A percentile compares a stretch with the other conserved stretches of the same genome.
These are phyloP conservation scores for Fusarium chuoi DNA, from an alignment of 2,329 filamentous ascomycete species.

Conservation along the genomic window DNA sequence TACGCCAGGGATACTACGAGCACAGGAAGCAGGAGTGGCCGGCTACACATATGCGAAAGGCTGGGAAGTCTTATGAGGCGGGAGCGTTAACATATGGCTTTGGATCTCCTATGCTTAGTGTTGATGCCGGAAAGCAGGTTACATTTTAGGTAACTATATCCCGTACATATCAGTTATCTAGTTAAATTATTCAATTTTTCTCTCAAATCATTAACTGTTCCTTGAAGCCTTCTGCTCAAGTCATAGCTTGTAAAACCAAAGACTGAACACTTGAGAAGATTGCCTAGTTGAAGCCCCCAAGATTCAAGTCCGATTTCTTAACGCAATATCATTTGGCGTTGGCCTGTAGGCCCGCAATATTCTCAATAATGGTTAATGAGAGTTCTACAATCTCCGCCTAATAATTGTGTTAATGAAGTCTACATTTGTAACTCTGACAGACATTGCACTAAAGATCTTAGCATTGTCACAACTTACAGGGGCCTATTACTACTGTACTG, in stretches of 20 bases:
- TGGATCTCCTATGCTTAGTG: not conserved
- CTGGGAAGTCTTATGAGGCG: not conserved
- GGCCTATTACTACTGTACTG: not conserved
- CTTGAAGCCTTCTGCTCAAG: fast-evolving
- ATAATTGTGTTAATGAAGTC: not conserved
- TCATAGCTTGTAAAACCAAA: not conserved
- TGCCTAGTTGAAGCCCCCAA: fast-evolving
- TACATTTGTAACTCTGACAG: no score
- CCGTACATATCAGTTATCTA: not conserved
- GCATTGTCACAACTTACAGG: not conserved
- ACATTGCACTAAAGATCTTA: not conserved
- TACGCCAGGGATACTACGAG: not conserved
- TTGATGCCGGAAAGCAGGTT: not conserved
- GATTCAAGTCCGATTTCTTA: fast-evolving
- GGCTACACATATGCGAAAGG: not conserved
- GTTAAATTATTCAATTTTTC: no score
- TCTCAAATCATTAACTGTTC: fast-evolving
- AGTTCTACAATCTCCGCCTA: fast-evolving
- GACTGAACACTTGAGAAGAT: not conserved
- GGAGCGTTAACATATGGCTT: not conserved
- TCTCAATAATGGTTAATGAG: not conserved
- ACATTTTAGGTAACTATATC: not conserved
- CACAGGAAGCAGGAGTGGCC: not conserved
- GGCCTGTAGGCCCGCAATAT: not conserved
- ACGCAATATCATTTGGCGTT: fast-evolving